Base-by-base conservation (phyloP, 164 flowering plant genomes). In the Pachysandra terminalis region DNA sequence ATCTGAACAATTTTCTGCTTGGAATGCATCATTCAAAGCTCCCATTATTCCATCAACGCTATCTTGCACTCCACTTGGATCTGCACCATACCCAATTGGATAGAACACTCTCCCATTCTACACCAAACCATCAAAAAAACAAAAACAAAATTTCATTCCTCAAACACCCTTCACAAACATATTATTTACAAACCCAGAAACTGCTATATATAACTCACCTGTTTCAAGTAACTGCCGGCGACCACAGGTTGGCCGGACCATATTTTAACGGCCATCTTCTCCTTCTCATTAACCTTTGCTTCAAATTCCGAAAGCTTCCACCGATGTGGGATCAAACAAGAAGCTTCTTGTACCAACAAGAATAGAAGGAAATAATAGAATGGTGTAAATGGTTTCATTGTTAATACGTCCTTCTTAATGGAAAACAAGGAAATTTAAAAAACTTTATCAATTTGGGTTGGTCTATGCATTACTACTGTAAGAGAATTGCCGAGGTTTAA, bases 281-380 rank as follows among this genome's bases (percentile, higher is more conserved):
- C 51, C 51, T 10, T 45, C 14, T 45, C 28, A 2, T 66, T 37
- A 19, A 73, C 59, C 64, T 59, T 74, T 55, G 53, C 35, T 63
- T 59, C 53, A 51, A 77, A 64, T 14, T 76, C 72, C 6, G 55
- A 32, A 0, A 73, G 32, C 68, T 64, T 71, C 26, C 48, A 57
- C 2, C 70, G 64, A 51, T 41, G 40, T 35, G 37, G 14, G 59
- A 45, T 12, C 10, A 71, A 71, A 56, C 53, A 75, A 48, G 45
- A 59, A 25, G 68, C 19, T 64, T 65, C 66, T 57, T 41, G 56
- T 14, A 65, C 26, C 22, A 58, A n/a, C 45, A 66, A 51, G 3
- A 70, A 22, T 19, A 71, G 9, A 9, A 70, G 22, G 57, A 70
- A 37, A 45, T 12, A n/a, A n/a, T n/a, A 45, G 9, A 12, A 15